A percentile compares a stretch with the other conserved stretches of the same genome.
Conservation (phyloP, 441 rosid genomes). For the Hura crepitans region DNA sequence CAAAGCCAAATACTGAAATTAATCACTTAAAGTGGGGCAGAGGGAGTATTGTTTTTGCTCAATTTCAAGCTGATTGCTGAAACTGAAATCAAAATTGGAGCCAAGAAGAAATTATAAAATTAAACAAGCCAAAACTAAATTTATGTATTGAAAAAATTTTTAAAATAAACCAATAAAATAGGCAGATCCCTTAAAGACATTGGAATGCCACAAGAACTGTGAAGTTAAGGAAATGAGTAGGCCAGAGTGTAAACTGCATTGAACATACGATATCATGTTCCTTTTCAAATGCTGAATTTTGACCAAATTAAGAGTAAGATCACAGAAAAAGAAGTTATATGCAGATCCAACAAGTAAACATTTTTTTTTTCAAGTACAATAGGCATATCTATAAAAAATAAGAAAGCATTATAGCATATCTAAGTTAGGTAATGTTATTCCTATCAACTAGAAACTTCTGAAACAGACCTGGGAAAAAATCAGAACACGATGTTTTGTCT, state of each 20-base stretch:
- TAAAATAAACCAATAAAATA: no score
- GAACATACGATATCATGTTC: background rate
- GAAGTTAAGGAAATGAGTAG: background rate
- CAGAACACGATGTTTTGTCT: conserved; percentile 95
- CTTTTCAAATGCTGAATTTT: background rate
- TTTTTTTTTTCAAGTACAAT: background rate
- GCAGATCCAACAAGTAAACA: background rate
- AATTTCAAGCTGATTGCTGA: background rate
- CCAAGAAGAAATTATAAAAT: background rate
- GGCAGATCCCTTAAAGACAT: no score
- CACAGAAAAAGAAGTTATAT: background rate
- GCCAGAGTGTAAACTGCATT: background rate
- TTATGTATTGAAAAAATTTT: background rate
- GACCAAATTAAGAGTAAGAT: background rate
- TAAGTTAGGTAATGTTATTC: background rate
- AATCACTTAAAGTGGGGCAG: no score
- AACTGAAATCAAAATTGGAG: background rate
- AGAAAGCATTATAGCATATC: conserved; percentile 11
- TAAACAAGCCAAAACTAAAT: no score
- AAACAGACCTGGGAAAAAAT: conserved; percentile 93
- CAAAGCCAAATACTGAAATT: no score
- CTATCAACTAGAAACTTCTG: background rate
- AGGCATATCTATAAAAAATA: background rate
- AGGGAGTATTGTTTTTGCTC: no score
- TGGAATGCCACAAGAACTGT: background rate